Evolutionary conservation across 345 rosid genomes (phyloP), one percentile per base, ranked within the genome.

Genomic region (Litchi chinensis): DNA sequence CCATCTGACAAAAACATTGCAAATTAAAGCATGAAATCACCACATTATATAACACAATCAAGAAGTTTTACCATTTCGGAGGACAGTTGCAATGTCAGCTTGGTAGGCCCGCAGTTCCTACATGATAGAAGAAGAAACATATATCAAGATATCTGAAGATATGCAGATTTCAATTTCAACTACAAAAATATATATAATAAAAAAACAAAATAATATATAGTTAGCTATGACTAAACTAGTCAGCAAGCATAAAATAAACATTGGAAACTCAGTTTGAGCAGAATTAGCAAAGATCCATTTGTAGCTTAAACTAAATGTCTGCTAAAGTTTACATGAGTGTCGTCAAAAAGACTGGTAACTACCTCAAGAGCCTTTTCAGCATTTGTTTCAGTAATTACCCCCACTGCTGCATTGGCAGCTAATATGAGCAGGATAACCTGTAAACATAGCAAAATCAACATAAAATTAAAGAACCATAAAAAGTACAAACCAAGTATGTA

Each of bases 371-470:
- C 99, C 86, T 91, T 96, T 86, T 96, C 99, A 56, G 98, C 99
- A 91, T 96, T 96, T 64, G 99, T 96, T 90, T 94, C 99, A 10
- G 99, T 96, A 71, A 96, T 96, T 69, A 96, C 98, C 65, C 98
- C 98, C 11, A 96, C 99, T 1, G 98, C 95, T 56, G 99, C 98
- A 92, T 96, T 96, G 86, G 98, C 99, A 84, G 98, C 99, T 89
- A 96, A 88, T 88, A 96, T 94, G 84, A 96, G 83, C 70, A 96
- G 87, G 83, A 96, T 96, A 65, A 96, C 99, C 98, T 96, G 89
- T 57, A 63, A 57, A 78, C 28, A 59, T 22, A 41, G 70, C 62
- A 76, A 76, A 67, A 82, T 68, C 56, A 77, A 54, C 70, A 77
- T 57, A 21, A 76, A 24, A 62, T 44, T 71, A 48, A 18, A 65